A percentile compares a stretch with the other conserved stretches of the same genome.
phyloP scores from a whole-genome alignment of 352 stramenopile genomes.

The Globisporangium yorkense region DNA sequence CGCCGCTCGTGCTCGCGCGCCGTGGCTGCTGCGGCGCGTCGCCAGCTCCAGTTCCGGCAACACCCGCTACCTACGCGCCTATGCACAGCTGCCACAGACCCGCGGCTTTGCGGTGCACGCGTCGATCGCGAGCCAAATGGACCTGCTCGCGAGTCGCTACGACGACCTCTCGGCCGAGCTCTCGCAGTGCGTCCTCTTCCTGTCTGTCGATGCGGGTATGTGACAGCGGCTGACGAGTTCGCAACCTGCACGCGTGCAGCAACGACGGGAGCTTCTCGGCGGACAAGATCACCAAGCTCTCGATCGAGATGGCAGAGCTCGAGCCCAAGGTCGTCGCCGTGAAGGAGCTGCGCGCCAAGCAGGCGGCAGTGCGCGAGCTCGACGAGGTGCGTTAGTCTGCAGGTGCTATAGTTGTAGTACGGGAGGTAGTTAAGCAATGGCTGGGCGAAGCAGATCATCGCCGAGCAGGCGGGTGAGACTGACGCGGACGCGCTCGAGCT shows the following conservation, averaged over 20 bases:
- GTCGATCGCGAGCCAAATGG: slow-evolving; percentile 70
- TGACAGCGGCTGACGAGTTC: too few relatives aligned
- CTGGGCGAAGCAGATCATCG: slow-evolving; percentile 42
- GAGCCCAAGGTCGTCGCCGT: slow-evolving; percentile 67
- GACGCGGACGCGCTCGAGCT: slow-evolving; percentile 58
- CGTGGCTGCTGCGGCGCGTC: background rate
- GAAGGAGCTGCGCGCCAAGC: slow-evolving; percentile 82
- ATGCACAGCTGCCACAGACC: slow-evolving; percentile 4
- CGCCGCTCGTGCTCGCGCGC: background rate
- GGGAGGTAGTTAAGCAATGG: background rate
- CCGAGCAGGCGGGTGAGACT: slow-evolving; percentile 35
- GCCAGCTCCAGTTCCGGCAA: too few relatives aligned
- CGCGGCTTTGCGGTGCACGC: slow-evolving; percentile 60
- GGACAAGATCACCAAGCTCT: slow-evolving; percentile 71
- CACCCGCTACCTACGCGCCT: too few relatives aligned
- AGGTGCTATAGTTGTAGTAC: background rate
- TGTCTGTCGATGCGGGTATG: background rate
- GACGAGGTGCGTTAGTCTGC: slow-evolving; percentile 48
- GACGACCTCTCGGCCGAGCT: slow-evolving; percentile 59
- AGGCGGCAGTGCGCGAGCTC: slow-evolving; percentile 86
- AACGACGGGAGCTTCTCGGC: slow-evolving; percentile 72
- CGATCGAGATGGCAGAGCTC: slow-evolving; percentile 80
- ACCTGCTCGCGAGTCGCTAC: slow-evolving; percentile 52
- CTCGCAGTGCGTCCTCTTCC: slow-evolving; percentile 32
- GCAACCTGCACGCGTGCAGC: slow-evolving; percentile 18